Percentiles rank a stretch among this genome's conserved stretches.
phyloP scores from a whole-genome alignment of 1,284 basidiomycete genomes.

The Hymenochaete sp. region DNA sequence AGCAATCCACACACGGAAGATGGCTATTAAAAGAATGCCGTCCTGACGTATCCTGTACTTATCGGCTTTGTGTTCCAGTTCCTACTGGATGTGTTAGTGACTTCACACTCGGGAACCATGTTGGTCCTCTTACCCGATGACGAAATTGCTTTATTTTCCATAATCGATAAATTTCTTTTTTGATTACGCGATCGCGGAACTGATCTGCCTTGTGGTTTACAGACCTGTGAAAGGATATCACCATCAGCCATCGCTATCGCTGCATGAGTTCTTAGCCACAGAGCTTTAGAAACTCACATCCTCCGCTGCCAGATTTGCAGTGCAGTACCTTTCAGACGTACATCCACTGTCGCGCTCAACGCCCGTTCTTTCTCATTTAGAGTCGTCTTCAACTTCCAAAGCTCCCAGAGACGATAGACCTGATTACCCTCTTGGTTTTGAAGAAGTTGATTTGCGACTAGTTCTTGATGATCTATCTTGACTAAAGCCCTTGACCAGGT shows the following conservation, averaged over 20 bases:
- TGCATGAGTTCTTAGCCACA: not conserved
- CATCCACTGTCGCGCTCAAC: slow-evolving; percentile 5
- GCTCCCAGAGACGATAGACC: slow-evolving; percentile 6
- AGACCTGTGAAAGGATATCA: slow-evolving; percentile 2
- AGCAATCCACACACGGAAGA: slow-evolving; percentile 65
- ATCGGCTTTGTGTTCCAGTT: slow-evolving; percentile 43
- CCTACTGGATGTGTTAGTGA: slow-evolving; percentile 25
- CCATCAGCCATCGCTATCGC: too few relatives aligned
- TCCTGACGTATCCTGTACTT: slow-evolving; percentile 57
- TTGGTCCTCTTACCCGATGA: slow-evolving; percentile 10
- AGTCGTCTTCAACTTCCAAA: slow-evolving; percentile 9
- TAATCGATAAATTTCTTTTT: slow-evolving; percentile 6
- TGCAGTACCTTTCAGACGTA: slow-evolving; percentile 1
- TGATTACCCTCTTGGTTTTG: slow-evolving; percentile 5
- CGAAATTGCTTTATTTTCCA: slow-evolving; percentile 9
- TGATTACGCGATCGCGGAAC: slow-evolving; percentile 7
- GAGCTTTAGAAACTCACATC: slow-evolving; percentile 1
- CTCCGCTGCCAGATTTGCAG: slow-evolving; percentile 6
- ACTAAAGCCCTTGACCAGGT: slow-evolving; percentile 6
- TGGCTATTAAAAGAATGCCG: slow-evolving; percentile 51
- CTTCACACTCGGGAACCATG: too few relatives aligned
- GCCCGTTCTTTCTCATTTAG: slow-evolving; percentile 7
- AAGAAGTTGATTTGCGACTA: slow-evolving; percentile 2
- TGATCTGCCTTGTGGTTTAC: slow-evolving; percentile 10
- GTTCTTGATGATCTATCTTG: slow-evolving; percentile 7